Percentiles rank a stretch among this genome's conserved stretches.
These are phyloP conservation scores for Mucor saturninus DNA, from an alignment of 371 early-diverging fungal genomes.

Conservation along the genomic window DNA sequence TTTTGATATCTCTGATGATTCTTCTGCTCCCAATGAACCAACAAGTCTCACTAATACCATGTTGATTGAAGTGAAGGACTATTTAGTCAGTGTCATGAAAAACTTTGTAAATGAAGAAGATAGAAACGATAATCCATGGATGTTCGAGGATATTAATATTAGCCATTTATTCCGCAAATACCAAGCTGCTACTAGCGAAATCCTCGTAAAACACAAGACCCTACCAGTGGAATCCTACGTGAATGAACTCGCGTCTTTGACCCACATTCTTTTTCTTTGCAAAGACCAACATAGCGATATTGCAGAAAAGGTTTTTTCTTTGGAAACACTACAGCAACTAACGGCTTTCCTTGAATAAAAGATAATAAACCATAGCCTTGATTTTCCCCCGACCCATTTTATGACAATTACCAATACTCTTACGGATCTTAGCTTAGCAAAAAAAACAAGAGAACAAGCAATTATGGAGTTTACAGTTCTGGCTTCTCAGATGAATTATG, in stretches of 20 bases:
- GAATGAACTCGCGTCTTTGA: constrained; percentile 23
- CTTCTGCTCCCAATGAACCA: constrained; percentile 18
- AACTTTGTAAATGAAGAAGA: constrained; percentile 25
- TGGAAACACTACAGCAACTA: constrained; percentile 26
- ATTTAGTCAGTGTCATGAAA: constrained; percentile 25
- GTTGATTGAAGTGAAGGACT: constrained; percentile 21
- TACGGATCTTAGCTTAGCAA: constrained; percentile 12
- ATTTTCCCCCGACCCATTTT: constrained; percentile 13
- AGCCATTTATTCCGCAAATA: constrained; percentile 21
- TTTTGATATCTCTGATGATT: constrained; percentile 16
- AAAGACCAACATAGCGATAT: constrained; percentile 34
- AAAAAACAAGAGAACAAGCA: constrained; percentile 16
- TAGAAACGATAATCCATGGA: constrained; percentile 25
- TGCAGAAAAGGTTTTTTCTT: constrained; percentile 27
- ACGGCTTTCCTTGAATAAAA: constrained; percentile 17
- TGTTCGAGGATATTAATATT: constrained; percentile 19
- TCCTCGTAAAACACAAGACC: constrained; percentile 15
- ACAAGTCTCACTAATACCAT: constrained; percentile 23
- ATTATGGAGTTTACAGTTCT: constrained; percentile 22
- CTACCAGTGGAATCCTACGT: constrained; percentile 22
- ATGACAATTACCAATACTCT: constrained; percentile 15
- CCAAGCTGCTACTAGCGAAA: constrained; percentile 12
- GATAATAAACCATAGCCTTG: constrained; percentile 19
- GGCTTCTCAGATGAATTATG: constrained; percentile 26
- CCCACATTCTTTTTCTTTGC: constrained; percentile 26